These are phyloP conservation scores for Suhomyces sp. DNA, from an alignment of 805 yeast genomes.

Conservation along the genomic window DNA sequence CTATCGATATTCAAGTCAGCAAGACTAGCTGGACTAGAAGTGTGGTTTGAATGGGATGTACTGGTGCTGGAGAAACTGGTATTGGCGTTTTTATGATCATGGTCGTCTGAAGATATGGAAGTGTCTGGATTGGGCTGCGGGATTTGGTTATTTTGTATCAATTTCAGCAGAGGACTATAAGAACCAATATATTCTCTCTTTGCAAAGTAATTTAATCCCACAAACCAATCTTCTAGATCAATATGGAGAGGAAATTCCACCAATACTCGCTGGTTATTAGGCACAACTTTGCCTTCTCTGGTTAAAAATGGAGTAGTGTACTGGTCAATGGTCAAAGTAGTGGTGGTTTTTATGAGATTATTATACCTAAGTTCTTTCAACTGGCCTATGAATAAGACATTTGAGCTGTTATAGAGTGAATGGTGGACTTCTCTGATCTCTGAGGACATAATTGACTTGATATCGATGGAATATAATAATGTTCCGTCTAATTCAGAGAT, in stretches of 20 bases:
- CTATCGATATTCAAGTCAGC: slow-evolving; percentile 14
- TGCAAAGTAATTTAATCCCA: slow-evolving; percentile 62
- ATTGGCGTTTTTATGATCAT: not conserved
- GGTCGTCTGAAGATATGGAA: not conserved
- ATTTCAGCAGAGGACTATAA: slow-evolving; percentile 7
- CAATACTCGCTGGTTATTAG: slow-evolving; percentile 42
- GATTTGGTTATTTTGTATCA: not conserved
- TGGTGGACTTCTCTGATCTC: slow-evolving; percentile 66
- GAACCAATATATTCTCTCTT: slow-evolving; percentile 52
- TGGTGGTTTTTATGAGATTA: slow-evolving; percentile 33
- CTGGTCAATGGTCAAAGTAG: slow-evolving; percentile 21
- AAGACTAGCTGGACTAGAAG: slow-evolving; percentile 5
- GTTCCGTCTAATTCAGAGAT: slow-evolving; percentile 64
- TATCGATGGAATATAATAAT: slow-evolving; percentile 54
- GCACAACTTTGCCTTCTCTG: slow-evolving; percentile 32
- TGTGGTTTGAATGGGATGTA: not conserved
- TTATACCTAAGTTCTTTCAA: slow-evolving; percentile 51
- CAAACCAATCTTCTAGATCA: slow-evolving; percentile 76
- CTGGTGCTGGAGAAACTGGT: not conserved
- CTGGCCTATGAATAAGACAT: slow-evolving; percentile 56
- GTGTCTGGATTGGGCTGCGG: not conserved
- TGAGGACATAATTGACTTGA: slow-evolving; percentile 48
- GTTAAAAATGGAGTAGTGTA: slow-evolving; percentile 24
- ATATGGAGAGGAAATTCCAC: slow-evolving; percentile 63
- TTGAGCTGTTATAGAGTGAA: slow-evolving; percentile 58